These are phyloP conservation scores for Debaryomyces castellii DNA, from an alignment of 805 yeast genomes.

Conservation along the genomic window DNA sequence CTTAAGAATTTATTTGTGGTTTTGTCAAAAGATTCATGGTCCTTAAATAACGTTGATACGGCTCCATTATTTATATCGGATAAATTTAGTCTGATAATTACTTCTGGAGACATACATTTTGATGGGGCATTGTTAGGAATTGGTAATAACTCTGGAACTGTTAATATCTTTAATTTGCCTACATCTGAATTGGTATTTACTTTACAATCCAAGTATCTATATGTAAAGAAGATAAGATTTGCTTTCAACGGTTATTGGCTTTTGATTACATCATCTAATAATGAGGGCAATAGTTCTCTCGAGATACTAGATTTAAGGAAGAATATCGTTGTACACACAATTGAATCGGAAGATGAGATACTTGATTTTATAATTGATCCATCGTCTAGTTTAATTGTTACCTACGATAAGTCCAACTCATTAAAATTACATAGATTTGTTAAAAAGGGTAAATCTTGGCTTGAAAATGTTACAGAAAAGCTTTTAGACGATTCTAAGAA, in stretches of 20 bases:
- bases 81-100: slow-evolving; percentile 9
- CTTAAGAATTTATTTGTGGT: slow-evolving; percentile 25
- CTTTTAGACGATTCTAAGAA: slow-evolving; percentile 4
- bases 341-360: slow-evolving; percentile 20
- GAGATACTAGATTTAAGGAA: slow-evolving; percentile 54
- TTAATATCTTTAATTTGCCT: slow-evolving; percentile 40
- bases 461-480: slow-evolving; percentile 8
- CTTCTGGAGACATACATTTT: slow-evolving; percentile 39
- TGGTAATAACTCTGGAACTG: slow-evolving; percentile 30
- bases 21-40: slow-evolving; percentile 22
- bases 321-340: slow-evolving; percentile 20
- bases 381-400: slow-evolving; percentile 31
- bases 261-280: slow-evolving; percentile 27
- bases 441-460: slow-evolving; percentile 42
- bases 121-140: slow-evolving; percentile 49
- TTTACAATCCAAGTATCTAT: slow-evolving; percentile 19
- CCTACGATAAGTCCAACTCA: slow-evolving; percentile 14
- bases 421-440: slow-evolving; percentile 33
- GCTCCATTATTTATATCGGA: slow-evolving; percentile 9
- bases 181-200: slow-evolving; percentile 25
- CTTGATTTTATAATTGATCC: slow-evolving; percentile 32
- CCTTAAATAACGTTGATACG: slow-evolving; percentile 11
- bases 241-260: slow-evolving; percentile 70
- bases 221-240: slow-evolving; percentile 42
- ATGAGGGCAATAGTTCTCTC: slow-evolving; percentile 18